Evolutionary conservation across 179 eudicot species (phyloP), one percentile per base, ranked within the genome.

Genomic region (Dionaea muscipula): DNA sequence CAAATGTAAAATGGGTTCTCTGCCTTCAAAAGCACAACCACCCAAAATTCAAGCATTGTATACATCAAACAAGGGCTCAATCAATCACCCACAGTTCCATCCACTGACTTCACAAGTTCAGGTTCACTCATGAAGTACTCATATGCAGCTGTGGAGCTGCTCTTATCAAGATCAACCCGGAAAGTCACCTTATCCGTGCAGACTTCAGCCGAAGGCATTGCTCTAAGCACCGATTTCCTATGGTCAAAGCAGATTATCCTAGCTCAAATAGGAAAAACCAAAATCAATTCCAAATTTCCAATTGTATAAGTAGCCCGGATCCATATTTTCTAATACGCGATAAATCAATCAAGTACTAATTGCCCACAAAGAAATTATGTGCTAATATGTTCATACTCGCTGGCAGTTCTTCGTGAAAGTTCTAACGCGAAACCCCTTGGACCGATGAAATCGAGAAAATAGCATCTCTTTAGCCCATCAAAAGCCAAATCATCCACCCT

Each of bases 211-310:
- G 63, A 45, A 52, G 79, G 70, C 52, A 76, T 49, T 62, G 38
- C 62, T 25, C 73, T 31, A 47, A 78, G 65, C 13, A 66, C 61
- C 1, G 74, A 66, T 64, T 78, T 80, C 46, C 90, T 75, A 67
- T 90, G 94, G 62, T 90, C 87, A 24, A 90, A 86, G 25, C 75
- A 82, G 37, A 86, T 66, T 50, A 86, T 82, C 75, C 95, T 90
- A 60, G 52, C 35, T 68, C 12, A 37, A 72, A 62, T 24, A 26
- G 57, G 16, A 10, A 39, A 54, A 39, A 38, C 6, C 28, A 41
- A 14, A 52, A 56, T 46, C 54, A 64, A 41, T 19, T 17, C 47
- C 35, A 31, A 31, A 11, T 4, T n/a, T 21, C 19, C n/a, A 6
- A 0, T 11, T 44, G 48, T 21, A 44, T 8, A 44, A 44, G 48